Evolutionary conservation across 768 basidiomycete species (phyloP), one percentile per base, ranked within the genome.

Genomic region (Plicaturopsis crispa): DNA sequence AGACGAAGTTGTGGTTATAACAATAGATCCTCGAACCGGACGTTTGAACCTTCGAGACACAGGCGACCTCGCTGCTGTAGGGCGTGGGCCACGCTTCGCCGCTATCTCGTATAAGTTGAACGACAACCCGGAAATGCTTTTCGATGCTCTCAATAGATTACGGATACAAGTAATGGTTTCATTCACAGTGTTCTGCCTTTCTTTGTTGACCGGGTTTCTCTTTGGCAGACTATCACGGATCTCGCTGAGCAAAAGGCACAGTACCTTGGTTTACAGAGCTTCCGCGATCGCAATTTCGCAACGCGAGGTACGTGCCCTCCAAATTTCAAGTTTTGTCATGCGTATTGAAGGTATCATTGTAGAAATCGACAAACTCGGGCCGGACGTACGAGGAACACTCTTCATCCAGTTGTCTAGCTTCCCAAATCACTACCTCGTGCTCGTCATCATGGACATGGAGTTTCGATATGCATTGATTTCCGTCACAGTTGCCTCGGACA

Each of bases 391-490:
- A 33, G 75, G 73, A 26, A 73, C 60, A 31, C 66, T 92, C 18
- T 91, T 80, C 57, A 82, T 92, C 44, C 81, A 85, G 48, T 70
- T 93, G 6, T 54, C 78, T 30, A 83, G 75, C 41, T 89, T 87
- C 51, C 80, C 84, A 1, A 72, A 65, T 32, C 84, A 93, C 54
- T 91, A 89, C 54, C 77, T 96, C 28, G 86, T 89, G 8, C 70
- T 93, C 18, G 80, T 90, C 30, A 75, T 91, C 44, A 78, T 79
- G 0, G 83, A 89, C 42, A 70, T 79, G 33, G 75, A 80, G 36
- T 82, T 90, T 50, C 76, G 78, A 33, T 92, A 84, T 52, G 92
- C 89, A 5, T 68, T 94, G 26, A 81, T 94, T 37, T 78, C 77
- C 6, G 78, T 78, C 35, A 67, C 72, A 46, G 61, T 72, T 5